Percentiles rank a stretch among this genome's conserved stretches.
These are phyloP conservation scores for Triticum urartu DNA, from an alignment of 176 grass and related monocot genomes.

Conservation along the genomic window DNA sequence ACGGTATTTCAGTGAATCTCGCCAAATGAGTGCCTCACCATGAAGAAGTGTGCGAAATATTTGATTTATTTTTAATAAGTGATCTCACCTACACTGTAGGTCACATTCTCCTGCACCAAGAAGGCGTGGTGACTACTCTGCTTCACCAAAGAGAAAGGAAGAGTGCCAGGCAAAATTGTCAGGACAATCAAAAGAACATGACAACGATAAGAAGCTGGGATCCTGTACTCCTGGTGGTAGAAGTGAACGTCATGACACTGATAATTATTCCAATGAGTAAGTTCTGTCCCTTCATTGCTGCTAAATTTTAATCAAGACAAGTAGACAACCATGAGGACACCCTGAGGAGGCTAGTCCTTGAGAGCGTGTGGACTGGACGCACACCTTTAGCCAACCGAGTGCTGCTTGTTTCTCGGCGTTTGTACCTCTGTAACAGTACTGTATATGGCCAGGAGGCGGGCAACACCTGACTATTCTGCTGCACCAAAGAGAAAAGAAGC, in stretches of 20 bases:
- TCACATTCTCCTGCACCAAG: slow-evolving; percentile 78
- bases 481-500: slow-evolving; percentile 54
- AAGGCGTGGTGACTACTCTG: slow-evolving; percentile 48
- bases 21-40: background rate
- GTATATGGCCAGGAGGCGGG: background rate
- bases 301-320: background rate
- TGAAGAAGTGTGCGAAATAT: background rate
- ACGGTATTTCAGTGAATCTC: slow-evolving; percentile 35
- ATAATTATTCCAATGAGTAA: slow-evolving; percentile 50
- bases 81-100: slow-evolving; percentile 10
- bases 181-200: slow-evolving; percentile 34
- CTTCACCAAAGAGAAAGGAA: slow-evolving; percentile 59
- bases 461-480: slow-evolving; percentile 40
- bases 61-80: background rate
- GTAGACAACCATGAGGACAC: background rate
- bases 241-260: slow-evolving; percentile 30
- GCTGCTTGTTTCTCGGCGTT: background rate
- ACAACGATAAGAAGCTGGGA: slow-evolving; percentile 32
- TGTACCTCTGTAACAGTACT: slow-evolving; percentile 6
- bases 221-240: slow-evolving; percentile 42
- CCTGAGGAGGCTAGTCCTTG: background rate
- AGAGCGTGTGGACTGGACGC: background rate
- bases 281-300: slow-evolving; percentile 21
- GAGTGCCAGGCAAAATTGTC: slow-evolving; percentile 33
- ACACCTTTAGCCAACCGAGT: background rate